Conservation (phyloP, 768 basidiomycete species). For the Amanita thiersii region DNA sequence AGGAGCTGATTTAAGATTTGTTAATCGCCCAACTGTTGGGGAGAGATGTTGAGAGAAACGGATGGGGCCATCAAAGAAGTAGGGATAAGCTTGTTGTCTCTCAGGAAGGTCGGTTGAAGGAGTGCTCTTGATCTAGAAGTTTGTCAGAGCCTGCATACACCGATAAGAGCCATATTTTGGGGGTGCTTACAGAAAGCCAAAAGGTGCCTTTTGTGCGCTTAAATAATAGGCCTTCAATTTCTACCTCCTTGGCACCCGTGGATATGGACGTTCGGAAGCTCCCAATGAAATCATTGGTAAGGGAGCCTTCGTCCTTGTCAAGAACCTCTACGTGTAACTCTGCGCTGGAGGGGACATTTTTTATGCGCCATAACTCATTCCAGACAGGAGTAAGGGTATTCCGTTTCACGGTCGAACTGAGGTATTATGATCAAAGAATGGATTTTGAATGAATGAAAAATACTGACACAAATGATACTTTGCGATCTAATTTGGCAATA, state of each 20-base stretch:
- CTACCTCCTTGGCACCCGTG: constrained; percentile 55
- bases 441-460: neutral
- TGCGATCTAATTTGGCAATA: constrained; percentile 55
- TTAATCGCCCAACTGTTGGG: constrained; percentile 58
- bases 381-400: constrained; percentile 58
- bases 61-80: constrained; percentile 67
- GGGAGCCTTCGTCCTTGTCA: constrained; percentile 56
- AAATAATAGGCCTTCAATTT: constrained; percentile 47
- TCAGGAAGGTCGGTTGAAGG: constrained; percentile 33
- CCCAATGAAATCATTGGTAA: constrained; percentile 59
- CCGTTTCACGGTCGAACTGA: constrained; percentile 57
- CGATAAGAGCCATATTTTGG: neutral
- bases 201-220: constrained; percentile 50
- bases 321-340: constrained; percentile 51
- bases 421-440: constrained; percentile 1
- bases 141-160: neutral
- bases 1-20: constrained; percentile 52
- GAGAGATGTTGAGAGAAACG: constrained; percentile 67
- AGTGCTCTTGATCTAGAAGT: constrained; percentile 37
- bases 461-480: constrained; percentile 50
- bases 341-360: constrained; percentile 64
- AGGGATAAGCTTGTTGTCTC: constrained; percentile 36
- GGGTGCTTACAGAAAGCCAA: constrained; percentile 50
- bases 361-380: constrained; percentile 69
- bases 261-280: constrained; percentile 45